Evolutionary conservation across 2,329 filamentous ascomycete species (phyloP).

Genomic region (Aspergillus thermomutatus): DNA sequence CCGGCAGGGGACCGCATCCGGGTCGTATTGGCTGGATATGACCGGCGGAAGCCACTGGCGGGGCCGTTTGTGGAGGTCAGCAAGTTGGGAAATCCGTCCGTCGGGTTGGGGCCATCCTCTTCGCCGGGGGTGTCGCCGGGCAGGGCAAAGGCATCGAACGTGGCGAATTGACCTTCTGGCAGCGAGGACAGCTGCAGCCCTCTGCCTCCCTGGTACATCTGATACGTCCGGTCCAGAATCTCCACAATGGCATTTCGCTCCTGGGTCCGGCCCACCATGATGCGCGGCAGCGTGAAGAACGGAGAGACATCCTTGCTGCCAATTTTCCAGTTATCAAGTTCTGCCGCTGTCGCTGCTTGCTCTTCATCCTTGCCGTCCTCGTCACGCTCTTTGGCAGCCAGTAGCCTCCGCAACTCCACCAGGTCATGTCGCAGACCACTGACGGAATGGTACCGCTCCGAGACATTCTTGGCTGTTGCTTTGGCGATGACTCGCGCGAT

Average conservation of each 20-base stretch:
- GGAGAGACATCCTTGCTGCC: constrained; percentile 85
- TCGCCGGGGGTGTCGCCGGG: too few relatives aligned
- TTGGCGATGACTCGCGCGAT: constrained; percentile 81
- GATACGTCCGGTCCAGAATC: too few relatives aligned
- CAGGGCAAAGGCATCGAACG: too few relatives aligned
- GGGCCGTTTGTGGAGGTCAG: too few relatives aligned
- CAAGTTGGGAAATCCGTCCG: too few relatives aligned
- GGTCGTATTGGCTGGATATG: too few relatives aligned
- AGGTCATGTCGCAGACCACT: constrained; percentile 38
- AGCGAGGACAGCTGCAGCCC: constrained; percentile 35
- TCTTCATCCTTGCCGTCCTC: constrained; percentile 42
- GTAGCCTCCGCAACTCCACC: too few relatives aligned
- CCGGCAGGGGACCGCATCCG: too few relatives aligned
- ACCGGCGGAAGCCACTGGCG: too few relatives aligned
- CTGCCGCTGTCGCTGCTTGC: constrained; percentile 73
- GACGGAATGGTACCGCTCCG: constrained; percentile 88
- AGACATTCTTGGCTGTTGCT: constrained; percentile 84
- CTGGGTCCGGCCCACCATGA: constrained; percentile 68
- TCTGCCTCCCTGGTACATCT: constrained; percentile 57
- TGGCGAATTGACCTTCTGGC: constrained; percentile 18
- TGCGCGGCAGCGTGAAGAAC: constrained; percentile 80
- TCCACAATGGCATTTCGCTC: too few relatives aligned
- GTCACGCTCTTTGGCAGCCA: too few relatives aligned
- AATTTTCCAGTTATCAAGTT: constrained; percentile 70
- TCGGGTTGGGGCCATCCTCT: too few relatives aligned